Conservation (phyloP, 495 filamentous ascomycete species). For the Aspergillus conjunctus region DNA sequence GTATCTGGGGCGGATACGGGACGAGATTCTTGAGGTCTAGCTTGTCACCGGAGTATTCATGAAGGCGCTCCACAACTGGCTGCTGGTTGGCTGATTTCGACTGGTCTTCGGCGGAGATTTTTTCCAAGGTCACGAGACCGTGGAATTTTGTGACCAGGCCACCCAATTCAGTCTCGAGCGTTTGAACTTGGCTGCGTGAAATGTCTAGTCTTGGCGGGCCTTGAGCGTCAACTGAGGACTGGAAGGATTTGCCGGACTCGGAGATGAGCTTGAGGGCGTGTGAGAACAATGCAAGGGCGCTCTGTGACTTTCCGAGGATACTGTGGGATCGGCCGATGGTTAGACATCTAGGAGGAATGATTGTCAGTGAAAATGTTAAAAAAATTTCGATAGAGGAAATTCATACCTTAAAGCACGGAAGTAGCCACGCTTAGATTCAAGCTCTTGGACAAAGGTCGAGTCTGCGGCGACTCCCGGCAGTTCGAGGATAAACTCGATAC, state of each 20-base stretch:
- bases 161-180: constrained; percentile 61
- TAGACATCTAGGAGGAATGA: constrained; percentile 62
- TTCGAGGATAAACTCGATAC: constrained; percentile 85
- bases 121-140: constrained; percentile 78
- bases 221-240: constrained; percentile 34
- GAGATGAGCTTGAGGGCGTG: constrained; percentile 62
- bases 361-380: constrained; percentile 12
- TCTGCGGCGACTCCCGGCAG: constrained; percentile 92
- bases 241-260: constrained; percentile 38
- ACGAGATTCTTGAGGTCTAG: constrained; percentile 80
- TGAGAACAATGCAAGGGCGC: constrained; percentile 81
- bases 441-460: constrained; percentile 67
- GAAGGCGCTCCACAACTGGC: constrained; percentile 70
- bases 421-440: constrained; percentile 77
- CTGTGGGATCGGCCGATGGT: constrained; percentile 84
- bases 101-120: constrained; percentile 45
- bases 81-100: constrained; percentile 34
- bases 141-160: constrained; percentile 74
- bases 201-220: constrained; percentile 61
- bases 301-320: constrained; percentile 68
- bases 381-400: not conserved
- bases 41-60: constrained; percentile 67
- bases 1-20: constrained; percentile 78
- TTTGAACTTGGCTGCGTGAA: constrained; percentile 53
- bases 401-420: constrained; percentile 85